These are phyloP conservation scores for Suaeda aralocaspica DNA, from an alignment of 148 eudicot genomes.

Conservation along the genomic window DNA sequence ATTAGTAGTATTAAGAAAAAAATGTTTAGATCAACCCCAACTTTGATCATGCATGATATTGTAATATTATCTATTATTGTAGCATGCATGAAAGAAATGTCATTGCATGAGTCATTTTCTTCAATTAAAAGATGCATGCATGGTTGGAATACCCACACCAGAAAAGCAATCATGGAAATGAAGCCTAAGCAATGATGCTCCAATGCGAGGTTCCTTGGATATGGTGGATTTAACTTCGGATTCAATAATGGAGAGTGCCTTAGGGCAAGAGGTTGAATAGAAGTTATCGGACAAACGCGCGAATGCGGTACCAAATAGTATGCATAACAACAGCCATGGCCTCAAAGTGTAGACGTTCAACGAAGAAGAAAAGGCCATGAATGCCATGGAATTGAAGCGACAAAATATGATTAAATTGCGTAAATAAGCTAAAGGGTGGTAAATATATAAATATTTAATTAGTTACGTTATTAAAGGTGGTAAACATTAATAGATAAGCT, in stretches of 20 bases:
- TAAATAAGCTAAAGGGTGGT: no score
- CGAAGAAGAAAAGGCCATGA: not conserved
- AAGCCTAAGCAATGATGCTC: not conserved
- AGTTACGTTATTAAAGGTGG: no score
- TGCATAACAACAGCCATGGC: not conserved
- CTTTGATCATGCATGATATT: not conserved
- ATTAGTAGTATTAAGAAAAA: not conserved
- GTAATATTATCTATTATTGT: no score
- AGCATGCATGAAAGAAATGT: no score
- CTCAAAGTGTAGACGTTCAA: not conserved
- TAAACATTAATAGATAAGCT: no score
- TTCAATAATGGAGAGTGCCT: not conserved
- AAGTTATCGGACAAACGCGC: not conserved
- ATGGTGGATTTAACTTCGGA: not conserved
- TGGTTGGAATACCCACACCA: constrained; percentile 28
- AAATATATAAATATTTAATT: no score
- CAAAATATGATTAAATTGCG: no score
- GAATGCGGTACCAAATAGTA: not conserved
- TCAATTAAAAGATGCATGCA: no score
- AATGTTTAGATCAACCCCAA: not conserved
- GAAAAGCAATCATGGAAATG: not conserved
- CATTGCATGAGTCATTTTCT: no score
- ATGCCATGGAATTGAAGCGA: no score
- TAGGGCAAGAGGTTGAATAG: constrained; percentile 4
- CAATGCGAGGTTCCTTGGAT: not conserved